phyloP scores from a whole-genome alignment of 768 basidiomycete genomes.

The Russula vinacea region DNA sequence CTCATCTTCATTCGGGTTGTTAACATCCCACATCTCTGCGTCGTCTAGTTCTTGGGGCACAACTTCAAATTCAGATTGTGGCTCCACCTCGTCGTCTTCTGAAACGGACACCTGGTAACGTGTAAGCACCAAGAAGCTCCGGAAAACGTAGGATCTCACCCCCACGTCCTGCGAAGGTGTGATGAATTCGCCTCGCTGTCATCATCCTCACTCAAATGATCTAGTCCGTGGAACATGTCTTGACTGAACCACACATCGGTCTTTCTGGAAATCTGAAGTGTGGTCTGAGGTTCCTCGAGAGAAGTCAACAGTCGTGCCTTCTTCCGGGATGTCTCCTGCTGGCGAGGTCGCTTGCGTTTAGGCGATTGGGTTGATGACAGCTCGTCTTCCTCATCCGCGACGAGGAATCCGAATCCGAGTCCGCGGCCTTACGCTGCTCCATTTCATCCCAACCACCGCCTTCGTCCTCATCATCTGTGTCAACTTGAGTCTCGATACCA shows the following conservation, averaged over 20 bases:
- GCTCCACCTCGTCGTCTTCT: constrained; percentile 33
- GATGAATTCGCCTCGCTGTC: constrained; percentile 31
- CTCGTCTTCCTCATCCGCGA: constrained; percentile 51
- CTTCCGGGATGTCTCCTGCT: constrained; percentile 42
- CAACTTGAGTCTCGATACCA: constrained; percentile 55
- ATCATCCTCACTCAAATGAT: constrained; percentile 42
- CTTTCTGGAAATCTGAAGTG: constrained; percentile 46
- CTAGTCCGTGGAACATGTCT: constrained; percentile 71
- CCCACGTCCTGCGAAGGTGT: constrained; percentile 12
- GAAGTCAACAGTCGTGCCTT: constrained; percentile 52
- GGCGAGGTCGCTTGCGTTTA: constrained; percentile 45
- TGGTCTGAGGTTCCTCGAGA: constrained; percentile 41
- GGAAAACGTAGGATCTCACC: constrained; percentile 19
- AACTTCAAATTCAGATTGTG: constrained; percentile 68
- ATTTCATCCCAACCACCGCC: constrained; percentile 72
- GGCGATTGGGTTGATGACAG: constrained; percentile 25
- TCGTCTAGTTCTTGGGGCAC: constrained; percentile 59
- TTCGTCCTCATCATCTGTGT: constrained; percentile 38
- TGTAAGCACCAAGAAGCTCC: constrained; percentile 1
- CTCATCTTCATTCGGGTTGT: constrained; percentile 71
- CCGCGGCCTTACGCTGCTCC: constrained; percentile 51
- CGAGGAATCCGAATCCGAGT: constrained; percentile 42
- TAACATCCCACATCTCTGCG: constrained; percentile 74
- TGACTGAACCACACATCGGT: constrained; percentile 96
- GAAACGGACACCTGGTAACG: constrained; percentile 6